Conservation (phyloP, 2,329 filamentous ascomycete species). For the Botrytis deweyae region DNA sequence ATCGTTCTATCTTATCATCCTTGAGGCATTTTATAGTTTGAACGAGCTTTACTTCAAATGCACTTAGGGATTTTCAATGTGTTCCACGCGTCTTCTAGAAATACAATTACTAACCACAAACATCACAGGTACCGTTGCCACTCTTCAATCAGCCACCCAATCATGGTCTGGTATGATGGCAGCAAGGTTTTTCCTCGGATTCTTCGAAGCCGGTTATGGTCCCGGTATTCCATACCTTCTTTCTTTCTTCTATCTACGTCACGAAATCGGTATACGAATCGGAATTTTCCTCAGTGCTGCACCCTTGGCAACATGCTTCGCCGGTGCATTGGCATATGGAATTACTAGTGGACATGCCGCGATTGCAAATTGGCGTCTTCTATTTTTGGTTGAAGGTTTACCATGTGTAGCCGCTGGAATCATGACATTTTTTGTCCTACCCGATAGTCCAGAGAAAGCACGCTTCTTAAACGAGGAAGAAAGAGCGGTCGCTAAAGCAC, state of each 20-base stretch:
- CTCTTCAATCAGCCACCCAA: slow-evolving; percentile 47
- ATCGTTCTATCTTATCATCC: not conserved
- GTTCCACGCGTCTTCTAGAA: not conserved
- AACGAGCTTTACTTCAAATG: not conserved
- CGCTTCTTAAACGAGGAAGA: slow-evolving; percentile 48
- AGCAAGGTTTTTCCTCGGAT: slow-evolving; percentile 43
- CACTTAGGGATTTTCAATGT: too few relatives aligned
- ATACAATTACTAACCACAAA: not conserved
- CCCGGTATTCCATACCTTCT: slow-evolving; percentile 46
- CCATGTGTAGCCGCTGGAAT: slow-evolving; percentile 56
- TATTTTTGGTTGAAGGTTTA: slow-evolving; percentile 65
- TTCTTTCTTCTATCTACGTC: slow-evolving; percentile 48
- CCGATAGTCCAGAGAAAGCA: slow-evolving; percentile 52
- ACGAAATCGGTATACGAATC: slow-evolving; percentile 68
- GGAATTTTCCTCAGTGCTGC: slow-evolving; percentile 67
- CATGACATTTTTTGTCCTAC: slow-evolving; percentile 54
- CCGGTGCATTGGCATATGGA: slow-evolving; percentile 65
- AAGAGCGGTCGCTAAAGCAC: slow-evolving; percentile 52
- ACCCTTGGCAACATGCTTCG: slow-evolving; percentile 67
- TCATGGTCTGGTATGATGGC: slow-evolving; percentile 40
- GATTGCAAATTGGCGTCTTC: slow-evolving; percentile 61
- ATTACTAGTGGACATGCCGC: slow-evolving; percentile 59
- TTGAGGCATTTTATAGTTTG: not conserved
- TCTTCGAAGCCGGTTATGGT: slow-evolving; percentile 41
- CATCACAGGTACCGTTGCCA: slow-evolving; percentile 26